Evolutionary conservation across 2,329 filamentous ascomycete genomes (phyloP).

Genomic region (Trichoderma brevicompactum): DNA sequence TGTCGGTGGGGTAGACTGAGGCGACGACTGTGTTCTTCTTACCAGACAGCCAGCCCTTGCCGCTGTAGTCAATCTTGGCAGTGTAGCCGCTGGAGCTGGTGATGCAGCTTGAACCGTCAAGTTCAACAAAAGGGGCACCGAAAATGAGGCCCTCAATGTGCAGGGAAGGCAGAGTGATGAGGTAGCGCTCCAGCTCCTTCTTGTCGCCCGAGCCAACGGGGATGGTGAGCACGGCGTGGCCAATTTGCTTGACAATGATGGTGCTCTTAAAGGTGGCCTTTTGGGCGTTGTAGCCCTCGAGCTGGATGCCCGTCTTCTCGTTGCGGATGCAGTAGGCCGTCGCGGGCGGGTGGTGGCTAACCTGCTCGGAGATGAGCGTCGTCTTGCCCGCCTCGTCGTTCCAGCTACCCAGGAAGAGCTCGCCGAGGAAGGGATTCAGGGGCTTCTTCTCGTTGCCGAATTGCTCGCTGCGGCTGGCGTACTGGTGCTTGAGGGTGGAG

Average conservation of each 20-base stretch:
- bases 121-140: conserved; percentile 85
- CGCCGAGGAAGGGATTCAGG: conserved; percentile 92
- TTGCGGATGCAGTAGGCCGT: conserved; percentile 96
- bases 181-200: conserved; percentile 67
- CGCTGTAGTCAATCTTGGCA: conserved; percentile 88
- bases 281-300: conserved; percentile 93
- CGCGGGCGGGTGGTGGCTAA: conserved; percentile 90
- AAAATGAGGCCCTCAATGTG: conserved; percentile 94
- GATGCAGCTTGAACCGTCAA: conserved; percentile 85
- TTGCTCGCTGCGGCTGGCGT: conserved; percentile 73
- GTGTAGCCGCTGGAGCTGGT: conserved; percentile 84
- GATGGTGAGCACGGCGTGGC: conserved; percentile 82
- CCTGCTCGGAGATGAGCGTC: conserved; percentile 89
- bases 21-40: conserved; percentile 93
- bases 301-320: conserved; percentile 74
- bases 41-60: conserved; percentile 91
- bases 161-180: conserved; percentile 87
- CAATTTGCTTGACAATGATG: conserved; percentile 93
- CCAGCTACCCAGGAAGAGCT: conserved; percentile 93
- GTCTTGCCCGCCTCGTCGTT: conserved; percentile 80
- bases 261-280: conserved; percentile 94
- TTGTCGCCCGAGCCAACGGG: conserved; percentile 49
- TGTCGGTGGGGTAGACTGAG: conserved; percentile 69
- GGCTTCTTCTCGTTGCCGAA: conserved; percentile 96
- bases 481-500: conserved; percentile 87